Evolutionary conservation across 2,329 filamentous ascomycete species (phyloP).

Genomic region (Diplodia intermedia): DNA sequence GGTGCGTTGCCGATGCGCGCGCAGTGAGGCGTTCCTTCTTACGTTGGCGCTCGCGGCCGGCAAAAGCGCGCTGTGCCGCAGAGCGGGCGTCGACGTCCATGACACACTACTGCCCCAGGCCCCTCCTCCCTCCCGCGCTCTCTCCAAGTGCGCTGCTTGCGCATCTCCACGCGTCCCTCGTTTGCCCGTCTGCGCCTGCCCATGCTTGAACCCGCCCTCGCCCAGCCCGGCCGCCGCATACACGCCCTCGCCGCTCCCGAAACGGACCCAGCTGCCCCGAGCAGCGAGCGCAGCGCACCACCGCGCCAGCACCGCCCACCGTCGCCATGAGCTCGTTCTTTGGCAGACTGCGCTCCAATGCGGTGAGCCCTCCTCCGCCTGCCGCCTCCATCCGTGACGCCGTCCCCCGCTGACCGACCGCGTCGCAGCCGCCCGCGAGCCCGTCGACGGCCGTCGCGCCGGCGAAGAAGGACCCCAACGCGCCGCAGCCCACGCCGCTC

Average conservation of each 20-base stretch:
- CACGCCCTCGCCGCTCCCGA: slow-evolving; percentile 12
- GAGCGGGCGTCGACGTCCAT: slow-evolving; percentile 23
- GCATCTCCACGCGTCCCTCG: slow-evolving; percentile 13
- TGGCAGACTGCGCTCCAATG: slow-evolving; percentile 59
- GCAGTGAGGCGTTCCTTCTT: slow-evolving; percentile 26
- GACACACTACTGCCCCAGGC: slow-evolving; percentile 22
- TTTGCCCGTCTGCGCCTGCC: slow-evolving; percentile 16
- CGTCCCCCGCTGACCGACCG: slow-evolving; percentile 14
- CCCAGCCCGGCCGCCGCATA: slow-evolving; percentile 5
- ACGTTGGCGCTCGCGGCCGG: slow-evolving; percentile 25
- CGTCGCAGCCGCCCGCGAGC: slow-evolving; percentile 54
- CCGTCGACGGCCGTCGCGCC: slow-evolving; percentile 55
- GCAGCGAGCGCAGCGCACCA: slow-evolving; percentile 20
- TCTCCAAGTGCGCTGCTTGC: slow-evolving; percentile 8
- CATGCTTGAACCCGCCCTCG: slow-evolving; percentile 12
- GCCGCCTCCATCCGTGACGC: slow-evolving; percentile 1
- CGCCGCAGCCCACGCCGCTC: slow-evolving; percentile 63
- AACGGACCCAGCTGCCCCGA: slow-evolving; percentile 28
- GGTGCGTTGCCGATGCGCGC: slow-evolving; percentile 24
- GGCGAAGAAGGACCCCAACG: slow-evolving; percentile 66
- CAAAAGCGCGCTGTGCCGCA: slow-evolving; percentile 29
- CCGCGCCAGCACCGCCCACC: slow-evolving; percentile 18
- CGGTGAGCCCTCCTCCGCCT: slow-evolving; percentile 47
- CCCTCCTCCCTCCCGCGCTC: slow-evolving; percentile 16
- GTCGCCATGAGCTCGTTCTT: slow-evolving; percentile 61